Base-by-base conservation (phyloP, 495 filamentous ascomycete species). In the Hypoxylon perforatum region DNA sequence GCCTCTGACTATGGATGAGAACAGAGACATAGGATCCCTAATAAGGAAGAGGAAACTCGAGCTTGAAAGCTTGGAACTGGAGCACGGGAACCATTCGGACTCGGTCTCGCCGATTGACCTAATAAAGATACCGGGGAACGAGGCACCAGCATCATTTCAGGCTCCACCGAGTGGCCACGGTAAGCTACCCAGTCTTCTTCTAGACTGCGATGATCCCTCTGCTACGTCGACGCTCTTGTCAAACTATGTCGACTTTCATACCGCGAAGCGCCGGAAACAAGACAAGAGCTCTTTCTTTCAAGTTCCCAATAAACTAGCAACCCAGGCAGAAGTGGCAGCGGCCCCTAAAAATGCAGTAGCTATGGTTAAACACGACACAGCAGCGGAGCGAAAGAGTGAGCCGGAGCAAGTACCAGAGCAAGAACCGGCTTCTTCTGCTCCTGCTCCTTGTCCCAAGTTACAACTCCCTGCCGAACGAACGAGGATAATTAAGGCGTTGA, bases 401-500 rank as follows among this genome's bases (percentile, higher is more conserved):
- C 22, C 2, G n/a, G 44, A 45, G 22, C 28, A 48, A 15, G 35
- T 15, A n/a, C 21, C 17, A 30, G 21, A n/a, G n/a, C n/a, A n/a
- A n/a, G n/a, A n/a, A n/a, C n/a, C n/a, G n/a, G n/a, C n/a, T n/a
- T n/a, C n/a, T n/a, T n/a, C 3, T 12, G 15, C 33, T 25, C 15
- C 28, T 0, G 42, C 70, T 22, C 72, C 70, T n/a, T 70, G 55
- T 39, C 66, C 72, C 2, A 44, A 36, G 38, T 4, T 64, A 15
- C n/a, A 28, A 21, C 41, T 44, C 22, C 19, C 42, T 10, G 14
- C 9, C 11, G 9, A 15, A 1, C 53, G 15, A 19, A 70, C 61
- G 36, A 70, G 65, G 23, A 59, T 75, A 21, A 73, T 75, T 17
- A 75, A 75, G 39, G 57, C 65, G 1, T 28, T 75, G 7, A 69